phyloP scores from a whole-genome alignment of 805 yeast species.

The Zygoascus biomembranicola region DNA sequence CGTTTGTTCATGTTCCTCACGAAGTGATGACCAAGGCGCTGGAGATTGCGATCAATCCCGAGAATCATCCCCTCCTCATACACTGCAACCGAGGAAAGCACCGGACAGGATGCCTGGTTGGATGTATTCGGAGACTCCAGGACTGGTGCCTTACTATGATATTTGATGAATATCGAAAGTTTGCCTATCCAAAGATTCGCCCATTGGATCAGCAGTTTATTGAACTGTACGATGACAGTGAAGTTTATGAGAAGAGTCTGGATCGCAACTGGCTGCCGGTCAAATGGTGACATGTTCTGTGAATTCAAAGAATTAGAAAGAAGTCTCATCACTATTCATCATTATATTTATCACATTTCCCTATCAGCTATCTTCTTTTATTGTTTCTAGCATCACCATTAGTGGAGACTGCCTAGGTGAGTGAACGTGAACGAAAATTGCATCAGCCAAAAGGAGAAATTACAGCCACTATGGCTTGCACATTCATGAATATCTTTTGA shows the following conservation, averaged over 20 bases:
- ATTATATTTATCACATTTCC: no score
- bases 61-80: conserved; percentile 81
- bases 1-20: conserved; percentile 59
- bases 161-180: conserved; percentile 89
- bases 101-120: conserved; percentile 92
- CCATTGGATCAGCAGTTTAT: conserved; percentile 95
- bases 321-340: no score
- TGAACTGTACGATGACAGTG: conserved; percentile 71
- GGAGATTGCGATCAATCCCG: conserved; percentile 72
- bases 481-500: no score
- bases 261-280: conserved; percentile 57
- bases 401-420: no score
- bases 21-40: conserved; percentile 72
- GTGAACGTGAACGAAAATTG: no score
- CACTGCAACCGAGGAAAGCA: conserved; percentile 98
- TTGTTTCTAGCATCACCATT: no score
- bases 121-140: conserved; percentile 81
- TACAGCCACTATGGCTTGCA: no score
- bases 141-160: conserved; percentile 91
- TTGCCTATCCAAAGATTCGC: conserved; percentile 91
- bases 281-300: conserved; percentile 37
- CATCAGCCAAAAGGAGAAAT: no score
- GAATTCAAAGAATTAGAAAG: no score
- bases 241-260: conserved; percentile 47
- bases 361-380: no score